Percentiles rank a stretch among this genome's conserved stretches.
These are phyloP conservation scores for Nemania bipapillata DNA, from an alignment of 2,329 filamentous ascomycete genomes.

Conservation along the genomic window DNA sequence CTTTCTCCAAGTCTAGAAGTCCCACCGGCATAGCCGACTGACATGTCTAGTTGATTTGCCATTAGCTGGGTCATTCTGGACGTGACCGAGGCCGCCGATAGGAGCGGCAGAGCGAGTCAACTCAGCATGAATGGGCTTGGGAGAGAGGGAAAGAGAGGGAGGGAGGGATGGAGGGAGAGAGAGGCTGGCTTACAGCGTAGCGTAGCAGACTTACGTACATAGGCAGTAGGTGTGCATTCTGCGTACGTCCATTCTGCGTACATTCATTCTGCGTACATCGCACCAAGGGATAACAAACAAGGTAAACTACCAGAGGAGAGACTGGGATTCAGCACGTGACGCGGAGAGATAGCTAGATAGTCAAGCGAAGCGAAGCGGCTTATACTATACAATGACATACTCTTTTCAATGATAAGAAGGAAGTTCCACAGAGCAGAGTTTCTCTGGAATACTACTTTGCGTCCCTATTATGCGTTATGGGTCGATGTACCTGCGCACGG, in stretches of 20 bases:
- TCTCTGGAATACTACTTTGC: constrained; percentile 8
- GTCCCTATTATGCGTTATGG: constrained; percentile 1
- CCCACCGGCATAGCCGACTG: constrained; percentile 21
- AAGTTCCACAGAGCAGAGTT: background rate
- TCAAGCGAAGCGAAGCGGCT: background rate
- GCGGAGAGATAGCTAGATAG: background rate
- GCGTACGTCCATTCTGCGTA: too few relatives aligned
- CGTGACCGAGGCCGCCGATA: constrained; percentile 1
- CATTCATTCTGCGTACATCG: too few relatives aligned
- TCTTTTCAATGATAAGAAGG: background rate
- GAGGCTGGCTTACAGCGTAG: constrained; percentile 8
- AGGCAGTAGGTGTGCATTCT: too few relatives aligned
- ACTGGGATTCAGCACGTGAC: constrained; percentile 28
- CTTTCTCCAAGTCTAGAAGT: constrained; percentile 19
- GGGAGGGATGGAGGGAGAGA: too few relatives aligned
- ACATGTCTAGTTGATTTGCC: constrained; percentile 19
- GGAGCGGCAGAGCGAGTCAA: background rate
- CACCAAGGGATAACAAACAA: background rate
- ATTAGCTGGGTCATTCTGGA: constrained; percentile 7
- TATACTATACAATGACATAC: background rate
- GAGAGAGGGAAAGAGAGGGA: too few relatives aligned
- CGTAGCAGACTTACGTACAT: background rate
- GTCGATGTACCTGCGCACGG: constrained; percentile 16
- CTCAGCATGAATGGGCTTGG: constrained; percentile 13
- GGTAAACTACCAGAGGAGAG: background rate